Percentiles rank a stretch among this genome's conserved stretches.
Evolutionary conservation across 116 monocot species (phyloP).

Genomic region (Cymodocea nodosa): DNA sequence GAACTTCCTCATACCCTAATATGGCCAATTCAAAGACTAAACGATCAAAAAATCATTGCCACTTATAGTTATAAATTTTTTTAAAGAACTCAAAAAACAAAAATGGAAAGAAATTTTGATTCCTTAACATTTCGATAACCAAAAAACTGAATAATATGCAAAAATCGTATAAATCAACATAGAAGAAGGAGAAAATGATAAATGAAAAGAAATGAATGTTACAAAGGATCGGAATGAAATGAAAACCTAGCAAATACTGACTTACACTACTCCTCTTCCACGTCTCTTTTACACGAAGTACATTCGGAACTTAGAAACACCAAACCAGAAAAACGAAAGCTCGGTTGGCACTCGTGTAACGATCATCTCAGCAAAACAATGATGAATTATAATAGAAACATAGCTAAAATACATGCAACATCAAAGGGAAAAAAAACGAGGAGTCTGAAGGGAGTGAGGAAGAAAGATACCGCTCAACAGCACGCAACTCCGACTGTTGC

Average conservation of each 20-base stretch:
- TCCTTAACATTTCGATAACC: not conserved
- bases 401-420: not conserved
- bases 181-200: not conserved
- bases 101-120: not conserved
- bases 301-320: no score
- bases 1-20: constrained; percentile 45
- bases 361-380: not conserved
- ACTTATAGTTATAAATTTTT: no score
- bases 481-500: not conserved
- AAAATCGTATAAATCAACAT: not conserved
- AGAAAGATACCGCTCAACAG: constrained; percentile 4
- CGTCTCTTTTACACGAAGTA: not conserved
- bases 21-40: not conserved
- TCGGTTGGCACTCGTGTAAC: no score
- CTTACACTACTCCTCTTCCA: not conserved
- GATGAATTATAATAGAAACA: not conserved
- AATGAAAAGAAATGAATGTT: no score
- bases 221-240: not conserved
- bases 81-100: no score
- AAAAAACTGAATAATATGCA: not conserved
- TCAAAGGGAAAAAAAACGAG: no score
- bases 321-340: no score
- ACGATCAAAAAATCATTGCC: not conserved
- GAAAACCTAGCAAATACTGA: not conserved
- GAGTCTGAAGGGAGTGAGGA: not conserved